Evolutionary conservation across 176 grass and related monocot genomes (phyloP).

Genomic region (Avena insularis): DNA sequence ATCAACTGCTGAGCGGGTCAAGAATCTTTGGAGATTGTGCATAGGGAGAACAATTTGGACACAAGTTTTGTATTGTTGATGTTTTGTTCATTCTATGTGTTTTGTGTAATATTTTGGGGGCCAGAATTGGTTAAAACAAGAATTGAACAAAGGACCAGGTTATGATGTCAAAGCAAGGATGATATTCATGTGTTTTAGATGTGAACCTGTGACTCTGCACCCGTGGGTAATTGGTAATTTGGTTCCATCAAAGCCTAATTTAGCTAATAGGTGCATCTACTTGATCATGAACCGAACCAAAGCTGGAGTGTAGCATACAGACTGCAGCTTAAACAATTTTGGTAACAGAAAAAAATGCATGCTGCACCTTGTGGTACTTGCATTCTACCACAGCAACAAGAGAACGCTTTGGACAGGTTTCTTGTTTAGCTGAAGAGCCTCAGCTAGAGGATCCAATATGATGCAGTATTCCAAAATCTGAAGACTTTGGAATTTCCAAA

Average conservation of each 20-base stretch:
- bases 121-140: conserved; percentile 41
- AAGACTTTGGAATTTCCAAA: neutral
- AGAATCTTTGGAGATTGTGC: conserved; percentile 50
- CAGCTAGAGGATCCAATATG: neutral
- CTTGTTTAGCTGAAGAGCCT: neutral
- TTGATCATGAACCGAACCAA: neutral
- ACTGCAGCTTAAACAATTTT: neutral
- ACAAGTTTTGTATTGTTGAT: conserved; percentile 65
- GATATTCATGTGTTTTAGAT: neutral
- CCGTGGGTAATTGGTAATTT: neutral
- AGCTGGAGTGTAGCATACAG: neutral
- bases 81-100: conserved; percentile 43
- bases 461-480: neutral
- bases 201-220: conserved; percentile 7
- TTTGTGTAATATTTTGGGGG: conserved; percentile 54
- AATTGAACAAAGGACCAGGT: conserved; percentile 45
- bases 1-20: conserved; percentile 75
- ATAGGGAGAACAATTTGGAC: conserved; percentile 50
- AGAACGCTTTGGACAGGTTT: neutral
- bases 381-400: neutral
- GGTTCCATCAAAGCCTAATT: neutral
- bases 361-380: neutral
- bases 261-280: neutral
- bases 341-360: neutral
- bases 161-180: conserved; percentile 31